Base-by-base conservation (phyloP, 2,329 filamentous ascomycete species). In the Apiospora saccharicola region DNA sequence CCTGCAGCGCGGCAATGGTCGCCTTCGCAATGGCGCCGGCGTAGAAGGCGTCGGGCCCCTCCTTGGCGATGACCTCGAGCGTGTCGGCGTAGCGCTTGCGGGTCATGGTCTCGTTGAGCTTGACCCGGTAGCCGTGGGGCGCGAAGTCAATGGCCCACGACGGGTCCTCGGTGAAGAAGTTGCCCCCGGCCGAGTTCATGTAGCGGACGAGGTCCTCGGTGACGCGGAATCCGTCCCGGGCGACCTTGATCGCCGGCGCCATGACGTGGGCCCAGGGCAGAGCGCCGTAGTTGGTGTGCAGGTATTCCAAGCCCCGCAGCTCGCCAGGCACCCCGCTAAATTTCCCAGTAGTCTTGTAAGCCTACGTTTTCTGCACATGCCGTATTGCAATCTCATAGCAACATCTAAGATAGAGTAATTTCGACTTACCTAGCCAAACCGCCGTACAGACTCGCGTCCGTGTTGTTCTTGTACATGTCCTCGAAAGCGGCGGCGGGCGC, bases 121-220 rank as follows among this genome's bases (percentile, higher is more conserved):
- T 67, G 75, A 85, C 75, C 22, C 71, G n/a, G 72, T 77, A 64
- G 79, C 82, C 74, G 73, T 81, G 69, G 75, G 83, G 51, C 67
- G 94, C 94, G 81, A 97, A 97, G 80, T 97, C 95, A 41, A 94
- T 83, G 0, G 94, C 93, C 92, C 94, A 98, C 0, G 89, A 87
- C 0, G 92, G 90, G 73, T 97, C 89, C 0, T 91, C 84, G 2
- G 89, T 86, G 0, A 97, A 82, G 78, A 96, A 96, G 75, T 91
- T 69, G 22, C 76, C 87, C 68, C 87, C 82, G 72, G 79, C 79
- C 80, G 72, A 83, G n/a, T 86, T 80, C 87, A 96, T 95, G 78
- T 94, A 93, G 22, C 82, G 86, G 67, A 93, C 86, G 2, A 96
- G 85, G 75, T 81, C 95, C 47, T 89, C 83, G 1, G 88, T 92